Evolutionary conservation across 176 grass and related monocot species (phyloP), one percentile per base, ranked within the genome.

Genomic region (Juncus inflexus): DNA sequence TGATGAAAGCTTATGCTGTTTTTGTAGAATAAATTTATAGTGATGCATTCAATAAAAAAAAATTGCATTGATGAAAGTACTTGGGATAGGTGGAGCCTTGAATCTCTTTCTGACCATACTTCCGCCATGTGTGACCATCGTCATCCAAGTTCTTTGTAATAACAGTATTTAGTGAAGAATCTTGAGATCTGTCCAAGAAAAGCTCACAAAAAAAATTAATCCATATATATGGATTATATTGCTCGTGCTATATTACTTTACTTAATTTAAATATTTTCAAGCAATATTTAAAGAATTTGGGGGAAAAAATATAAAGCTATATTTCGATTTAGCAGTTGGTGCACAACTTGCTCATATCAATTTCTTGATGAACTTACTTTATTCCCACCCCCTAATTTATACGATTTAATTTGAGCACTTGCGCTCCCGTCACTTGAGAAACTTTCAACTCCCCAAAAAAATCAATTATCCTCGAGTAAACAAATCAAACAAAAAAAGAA

Each of bases 41-140:
- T 50, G 50, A 49, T 13, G 10, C 4, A 51, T 52, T 28, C 14
- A 66, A 9, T 52, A 37, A 15, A 3, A 39, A 10, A 62, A 63
- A 40, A 55, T 41, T 66, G 15, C 52, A 9, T 74, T 62, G 8
- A 63, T 12, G 1, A 50, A 28, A 42, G 39, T 52, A 86, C 87
- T 78, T 88, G 50, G 64, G 73, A 9, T 86, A 6, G 1, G 28
- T 3, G 14, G 82, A 76, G 19, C 79, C 77, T 19, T 83, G 80
- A 40, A 91, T 91, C 1, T 77, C 69, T 61, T 97, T 97, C 79
- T 89, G 92, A 38, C 87, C 92, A 35, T 91, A 97, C 73, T 97
- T 91, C 12, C 92, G 72, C 92, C 92, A 97, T 8, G 70, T 37
- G 11, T 89, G 75, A 3, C 82, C 82, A 55, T 97, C 82, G 50